These are phyloP conservation scores for Suillus fuscotomentosus DNA, from an alignment of 768 basidiomycete genomes.

Conservation along the genomic window DNA sequence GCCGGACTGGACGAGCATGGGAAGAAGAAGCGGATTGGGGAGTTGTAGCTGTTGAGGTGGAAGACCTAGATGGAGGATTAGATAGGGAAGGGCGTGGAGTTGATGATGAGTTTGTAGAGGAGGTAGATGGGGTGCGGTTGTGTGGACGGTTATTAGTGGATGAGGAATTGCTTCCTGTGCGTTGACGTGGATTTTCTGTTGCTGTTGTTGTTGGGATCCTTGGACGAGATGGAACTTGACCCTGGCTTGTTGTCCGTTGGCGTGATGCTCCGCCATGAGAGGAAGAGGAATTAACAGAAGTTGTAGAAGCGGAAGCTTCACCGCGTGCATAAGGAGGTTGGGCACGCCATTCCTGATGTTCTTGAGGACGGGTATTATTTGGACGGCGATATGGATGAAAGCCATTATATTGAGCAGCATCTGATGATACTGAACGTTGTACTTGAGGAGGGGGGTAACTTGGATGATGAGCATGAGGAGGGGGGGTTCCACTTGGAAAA, in stretches of 20 bases:
- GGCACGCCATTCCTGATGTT: slow-evolving; percentile 49
- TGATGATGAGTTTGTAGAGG: slow-evolving; percentile 20
- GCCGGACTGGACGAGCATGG: slow-evolving; percentile 30
- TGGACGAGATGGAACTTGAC: slow-evolving; percentile 53
- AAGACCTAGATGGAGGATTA: slow-evolving; percentile 27
- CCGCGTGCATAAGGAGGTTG: slow-evolving; percentile 79
- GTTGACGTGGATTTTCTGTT: slow-evolving; percentile 26
- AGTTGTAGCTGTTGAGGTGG: slow-evolving; percentile 16
- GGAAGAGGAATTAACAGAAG: slow-evolving; percentile 70
- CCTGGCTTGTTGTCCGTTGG: slow-evolving; percentile 72
- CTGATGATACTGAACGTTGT: slow-evolving; percentile 36
- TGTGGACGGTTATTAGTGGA: slow-evolving; percentile 27
- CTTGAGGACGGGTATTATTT: slow-evolving; percentile 24
- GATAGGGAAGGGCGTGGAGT: slow-evolving; percentile 27
- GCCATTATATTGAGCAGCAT: slow-evolving; percentile 43
- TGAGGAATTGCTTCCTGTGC: slow-evolving; percentile 30
- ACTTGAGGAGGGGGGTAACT: slow-evolving; percentile 29
- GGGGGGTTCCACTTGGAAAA: slow-evolving; percentile 71
- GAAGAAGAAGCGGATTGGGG: slow-evolving; percentile 16
- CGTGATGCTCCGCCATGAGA: slow-evolving; percentile 45
- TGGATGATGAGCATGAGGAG: slow-evolving; percentile 35
- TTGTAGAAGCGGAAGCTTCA: slow-evolving; percentile 76
- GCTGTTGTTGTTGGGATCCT: slow-evolving; percentile 33
- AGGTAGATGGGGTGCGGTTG: slow-evolving; percentile 31
- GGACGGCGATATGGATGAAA: slow-evolving; percentile 86